Percentiles rank a stretch among this genome's conserved stretches.
phyloP scores from a whole-genome alignment of 169 alveolate genomes.

The Plasmodium inui region DNA sequence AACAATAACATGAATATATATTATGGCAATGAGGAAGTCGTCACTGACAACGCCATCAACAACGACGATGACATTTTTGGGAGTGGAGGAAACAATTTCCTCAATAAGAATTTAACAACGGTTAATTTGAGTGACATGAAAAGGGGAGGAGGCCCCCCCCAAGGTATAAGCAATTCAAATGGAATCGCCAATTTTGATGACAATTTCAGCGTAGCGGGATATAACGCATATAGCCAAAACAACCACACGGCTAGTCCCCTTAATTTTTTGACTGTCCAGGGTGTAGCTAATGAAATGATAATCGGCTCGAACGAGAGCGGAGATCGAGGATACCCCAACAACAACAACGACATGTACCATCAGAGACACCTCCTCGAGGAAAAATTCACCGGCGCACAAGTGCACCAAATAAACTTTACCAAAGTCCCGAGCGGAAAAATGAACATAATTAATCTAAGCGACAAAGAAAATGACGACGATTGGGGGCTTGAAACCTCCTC shows the following conservation, averaged over 20 bases:
- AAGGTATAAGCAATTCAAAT: background rate
- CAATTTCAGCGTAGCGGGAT: background rate
- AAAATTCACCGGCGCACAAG: background rate
- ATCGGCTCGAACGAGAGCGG: background rate
- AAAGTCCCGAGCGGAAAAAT: slow-evolving; percentile 34
- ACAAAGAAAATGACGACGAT: background rate
- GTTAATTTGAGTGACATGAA: slow-evolving; percentile 34
- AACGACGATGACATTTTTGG: slow-evolving; percentile 16
- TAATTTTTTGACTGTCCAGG: background rate
- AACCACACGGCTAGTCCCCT: background rate
- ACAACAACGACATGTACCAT: background rate
- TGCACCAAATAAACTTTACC: background rate
- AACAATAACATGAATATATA: background rate
- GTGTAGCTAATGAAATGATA: background rate
- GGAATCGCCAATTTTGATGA: background rate
- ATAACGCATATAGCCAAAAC: background rate
- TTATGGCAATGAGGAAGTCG: slow-evolving; percentile 9
- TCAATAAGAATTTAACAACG: slow-evolving; percentile 20
- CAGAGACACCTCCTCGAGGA: background rate
- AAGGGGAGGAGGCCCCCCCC: background rate
- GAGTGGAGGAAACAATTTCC: background rate
- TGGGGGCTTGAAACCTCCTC: background rate
- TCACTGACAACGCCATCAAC: background rate
- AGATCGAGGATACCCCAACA: background rate
- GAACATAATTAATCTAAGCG: slow-evolving; percentile 52